Conservation (phyloP, 2,329 filamentous ascomycete species). For the Monosporascus sp. region DNA sequence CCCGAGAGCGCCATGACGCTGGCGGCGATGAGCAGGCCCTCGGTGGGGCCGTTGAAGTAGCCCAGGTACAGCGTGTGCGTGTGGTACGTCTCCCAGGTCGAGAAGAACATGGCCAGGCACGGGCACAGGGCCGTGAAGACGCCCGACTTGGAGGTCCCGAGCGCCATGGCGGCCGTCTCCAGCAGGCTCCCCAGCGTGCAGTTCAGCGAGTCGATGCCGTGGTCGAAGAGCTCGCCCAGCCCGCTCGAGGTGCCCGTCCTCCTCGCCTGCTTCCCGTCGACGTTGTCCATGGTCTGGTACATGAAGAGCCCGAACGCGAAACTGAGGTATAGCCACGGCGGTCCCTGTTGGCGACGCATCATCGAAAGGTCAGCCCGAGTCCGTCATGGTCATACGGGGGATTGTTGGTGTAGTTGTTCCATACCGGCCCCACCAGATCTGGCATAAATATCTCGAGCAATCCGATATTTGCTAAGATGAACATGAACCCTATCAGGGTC, state of each 20-base stretch:
- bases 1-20: conserved; percentile 81
- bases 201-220: conserved; percentile 97
- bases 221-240: conserved; percentile 94
- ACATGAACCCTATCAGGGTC: conserved; percentile 89
- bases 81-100: conserved; percentile 99
- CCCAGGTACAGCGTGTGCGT: conserved; percentile 95
- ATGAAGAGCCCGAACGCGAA: conserved; percentile 96
- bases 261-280: conserved; percentile 95
- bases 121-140: conserved; percentile 89
- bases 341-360: conserved; percentile 50
- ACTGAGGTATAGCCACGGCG: conserved; percentile 90
- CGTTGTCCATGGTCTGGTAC: conserved; percentile 99
- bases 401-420: conserved; percentile 23
- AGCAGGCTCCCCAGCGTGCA: conserved; percentile 89
- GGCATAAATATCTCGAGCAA: conserved; percentile 75
- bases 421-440: conserved; percentile 82
- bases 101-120: conserved; percentile 97
- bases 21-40: conserved; percentile 87
- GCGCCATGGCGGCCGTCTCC: conserved; percentile 87
- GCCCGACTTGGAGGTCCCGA: conserved; percentile 77
- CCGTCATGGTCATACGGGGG: neutral
- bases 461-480: conserved; percentile 80
- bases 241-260: conserved; percentile 92
- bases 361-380: conserved; percentile 7
- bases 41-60: conserved; percentile 94